Percentiles rank a stretch among this genome's conserved stretches.
Evolutionary conservation across 129 eudicot species (phyloP).

Genomic region (Apium graveolens): DNA sequence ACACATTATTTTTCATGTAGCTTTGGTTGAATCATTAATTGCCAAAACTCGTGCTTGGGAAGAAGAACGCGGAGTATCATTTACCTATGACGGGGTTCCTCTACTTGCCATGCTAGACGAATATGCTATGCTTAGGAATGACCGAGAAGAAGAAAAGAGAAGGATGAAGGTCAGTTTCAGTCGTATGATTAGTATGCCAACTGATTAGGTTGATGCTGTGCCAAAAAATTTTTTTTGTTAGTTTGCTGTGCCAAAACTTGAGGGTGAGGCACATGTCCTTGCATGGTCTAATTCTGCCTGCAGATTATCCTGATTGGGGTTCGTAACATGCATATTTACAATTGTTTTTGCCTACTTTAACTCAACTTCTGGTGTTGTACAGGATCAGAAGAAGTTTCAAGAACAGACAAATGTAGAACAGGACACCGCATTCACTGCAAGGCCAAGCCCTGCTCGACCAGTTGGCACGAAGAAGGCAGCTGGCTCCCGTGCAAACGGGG

Average conservation of each 20-base stretch:
- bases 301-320: background rate
- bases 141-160: conserved; percentile 95
- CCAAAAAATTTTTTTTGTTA: no score
- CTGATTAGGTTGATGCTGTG: background rate
- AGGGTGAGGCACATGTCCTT: background rate
- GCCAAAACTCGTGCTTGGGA: conserved; percentile 92
- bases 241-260: background rate
- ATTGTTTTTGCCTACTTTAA: background rate
- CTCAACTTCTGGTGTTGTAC: conserved; percentile 9
- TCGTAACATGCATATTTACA: no score
- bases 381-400: conserved; percentile 89
- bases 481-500: conserved; percentile 73
- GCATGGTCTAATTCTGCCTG: background rate
- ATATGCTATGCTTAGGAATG: conserved; percentile 90
- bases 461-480: conserved; percentile 50
- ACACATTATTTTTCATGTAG: conserved; percentile 29
- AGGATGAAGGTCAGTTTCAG: conserved; percentile 59
- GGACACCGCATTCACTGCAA: conserved; percentile 54
- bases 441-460: conserved; percentile 79
- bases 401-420: conserved; percentile 63
- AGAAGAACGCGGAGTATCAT: conserved; percentile 66
- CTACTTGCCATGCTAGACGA: conserved; percentile 97
- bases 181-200: background rate
- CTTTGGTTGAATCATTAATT: conserved; percentile 83
- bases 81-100: conserved; percentile 90